Base-by-base conservation (phyloP, 768 basidiomycete species). In the Boletellus ananiceps region DNA sequence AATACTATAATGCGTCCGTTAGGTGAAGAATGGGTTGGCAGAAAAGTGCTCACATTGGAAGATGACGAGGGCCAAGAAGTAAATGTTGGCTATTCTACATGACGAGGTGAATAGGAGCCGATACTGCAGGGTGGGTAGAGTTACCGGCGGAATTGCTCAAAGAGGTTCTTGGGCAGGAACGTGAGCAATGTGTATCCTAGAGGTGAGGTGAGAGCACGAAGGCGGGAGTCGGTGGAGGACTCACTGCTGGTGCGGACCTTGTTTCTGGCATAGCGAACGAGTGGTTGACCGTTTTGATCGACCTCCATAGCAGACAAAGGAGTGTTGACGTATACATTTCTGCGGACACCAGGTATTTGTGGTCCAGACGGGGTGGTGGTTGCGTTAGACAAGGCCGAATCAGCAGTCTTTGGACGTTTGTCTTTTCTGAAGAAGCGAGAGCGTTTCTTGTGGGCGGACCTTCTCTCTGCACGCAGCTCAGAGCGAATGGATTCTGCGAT, bases 211-310 rank as follows among this genome's bases (percentile, higher is more conserved):
- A 52, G 54, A 18, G 32, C 0, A 40, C 21, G n/a, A 21, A 23
- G 7, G 32, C 0, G 32, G 8, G 19, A 27, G 23, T 3, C 4
- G 23, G 23, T 25, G 42, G 34, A 18, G 36, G 12, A 81, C 88
- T 71, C 68, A 93, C 91, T 95, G 57, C 86, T 88, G 35, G 94
- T 96, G 62, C 87, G 77, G 55, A 97, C 92, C 78, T 96, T 97
- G 66, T 96, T 97, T 60, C 94, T 74, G 27, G 81, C 79, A 68
- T 93, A 97, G n/a, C 81, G 79, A 34, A 71, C 81, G 46, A 78
- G 69, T 0, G 90, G 93, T 50, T 94, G 87, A n/a, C 89, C 90
- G 41, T 80, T 62, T 3, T 72, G 67, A 60, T 86, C 83, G 35
- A 86, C 67, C 67, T 93, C 86, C 56, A 75, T 69, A 18, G 79